Base-by-base conservation (phyloP, 768 basidiomycete genomes). In the Trametes cubensis region DNA sequence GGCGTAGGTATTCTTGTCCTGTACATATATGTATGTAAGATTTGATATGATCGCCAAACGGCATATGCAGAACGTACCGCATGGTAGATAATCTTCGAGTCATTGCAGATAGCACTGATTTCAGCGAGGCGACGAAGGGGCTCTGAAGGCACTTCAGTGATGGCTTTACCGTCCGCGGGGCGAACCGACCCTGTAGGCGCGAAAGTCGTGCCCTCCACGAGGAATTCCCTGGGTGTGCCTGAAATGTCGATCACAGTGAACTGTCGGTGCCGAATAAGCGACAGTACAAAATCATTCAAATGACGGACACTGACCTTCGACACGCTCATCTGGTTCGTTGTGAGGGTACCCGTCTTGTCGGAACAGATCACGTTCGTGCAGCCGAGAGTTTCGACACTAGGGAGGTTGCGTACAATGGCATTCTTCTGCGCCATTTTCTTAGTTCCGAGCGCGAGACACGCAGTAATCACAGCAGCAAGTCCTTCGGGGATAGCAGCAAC, bases 391-490 rank as follows among this genome's bases (percentile, higher is more conserved):
- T 99, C 96, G 34, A 99, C 97, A 65, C 91, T 94, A 8, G 96
- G 97, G 64, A 99, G 79, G 74, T 96, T 95, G 69, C 95, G 80
- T 56, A 99, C 96, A 69, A 99, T 99, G 2, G 96, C 96, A 64
- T 98, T 97, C 78, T 95, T 92, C 80, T 97, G 92, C 0, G 96
- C 95, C 96, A 99, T 99, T 76, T 97, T 98, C 80, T 97, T 95
- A 18, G 96, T 98, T 20, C 96, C 97, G 15, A 99, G 82, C 11
- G 97, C 95, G 41, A 99, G 77, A 75, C 95, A 98, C 11, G 95
- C 95, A 8, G 96, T 99, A 71, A 98, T 97, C 61, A 99, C 96
- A 53, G 95, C 95, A 39, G 96, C 95, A n/a, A 99, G 78, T 61
- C 96, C 96, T 76, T 99, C 96, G 0, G 97, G 96, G 71, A 98